Evolutionary conservation across 306 rosid species (phyloP).

Genomic region (Phaseolus lunatus): DNA sequence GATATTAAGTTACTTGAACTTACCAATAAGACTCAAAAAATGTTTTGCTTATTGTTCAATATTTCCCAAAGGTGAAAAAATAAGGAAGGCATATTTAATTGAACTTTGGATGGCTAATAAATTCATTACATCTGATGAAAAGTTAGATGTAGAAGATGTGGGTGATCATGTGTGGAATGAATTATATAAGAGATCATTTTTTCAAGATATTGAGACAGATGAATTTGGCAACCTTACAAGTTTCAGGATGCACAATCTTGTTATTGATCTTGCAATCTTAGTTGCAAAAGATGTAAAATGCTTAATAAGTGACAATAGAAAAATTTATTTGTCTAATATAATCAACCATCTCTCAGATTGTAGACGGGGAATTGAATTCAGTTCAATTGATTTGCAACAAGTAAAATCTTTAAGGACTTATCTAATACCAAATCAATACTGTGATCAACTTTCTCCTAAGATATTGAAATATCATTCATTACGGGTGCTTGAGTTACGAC

Average conservation of each 20-base stretch:
- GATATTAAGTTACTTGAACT: conserved; percentile 38
- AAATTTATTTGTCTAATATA: neutral
- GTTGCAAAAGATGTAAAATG: too few species aligned
- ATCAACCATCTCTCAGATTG: conserved; percentile 22
- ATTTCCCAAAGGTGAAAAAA: conserved; percentile 18
- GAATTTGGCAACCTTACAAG: neutral
- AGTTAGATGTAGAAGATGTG: conserved; percentile 22
- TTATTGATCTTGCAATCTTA: conserved; percentile 41
- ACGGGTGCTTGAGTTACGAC: neutral
- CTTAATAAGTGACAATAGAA: too few species aligned
- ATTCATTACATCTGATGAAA: conserved; percentile 19
- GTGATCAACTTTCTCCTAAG: neutral
- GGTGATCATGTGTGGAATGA: conserved; percentile 37
- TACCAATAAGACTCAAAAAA: conserved; percentile 8
- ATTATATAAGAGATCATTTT: conserved; percentile 44
- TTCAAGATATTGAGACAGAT: conserved; percentile 3
- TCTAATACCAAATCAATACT: neutral
- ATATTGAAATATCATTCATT: conserved; percentile 16
- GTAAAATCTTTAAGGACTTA: conserved; percentile 9
- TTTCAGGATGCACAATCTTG: conserved; percentile 47
- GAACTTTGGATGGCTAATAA: conserved; percentile 47
- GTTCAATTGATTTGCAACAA: neutral
- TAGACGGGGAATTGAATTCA: too few species aligned
- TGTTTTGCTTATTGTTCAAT: conserved; percentile 47
- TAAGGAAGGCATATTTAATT: neutral